Evolutionary conservation across 164 flowering plant species (phyloP).

Genomic region (Houttuynia cordata): DNA sequence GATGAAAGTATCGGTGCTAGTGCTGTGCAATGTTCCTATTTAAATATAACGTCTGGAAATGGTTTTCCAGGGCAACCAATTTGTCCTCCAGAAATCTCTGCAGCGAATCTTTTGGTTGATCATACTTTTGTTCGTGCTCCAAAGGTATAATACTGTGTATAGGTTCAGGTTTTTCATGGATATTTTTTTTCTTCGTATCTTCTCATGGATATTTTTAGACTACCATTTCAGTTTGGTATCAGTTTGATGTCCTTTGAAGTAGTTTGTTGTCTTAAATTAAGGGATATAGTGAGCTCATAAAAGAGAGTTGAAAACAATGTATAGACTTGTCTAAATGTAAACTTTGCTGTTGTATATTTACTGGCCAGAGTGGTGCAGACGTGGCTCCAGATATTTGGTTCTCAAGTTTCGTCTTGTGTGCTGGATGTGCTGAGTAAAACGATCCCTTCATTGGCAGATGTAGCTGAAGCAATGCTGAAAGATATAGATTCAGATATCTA

Average conservation of each 20-base stretch:
- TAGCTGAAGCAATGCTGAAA: constrained; percentile 63
- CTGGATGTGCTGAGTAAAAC: constrained; percentile 71
- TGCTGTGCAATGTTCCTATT: constrained; percentile 76
- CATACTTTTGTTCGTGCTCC: constrained; percentile 39
- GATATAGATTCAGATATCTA: constrained; percentile 61
- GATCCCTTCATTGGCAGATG: constrained; percentile 67
- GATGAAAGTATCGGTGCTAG: constrained; percentile 26
- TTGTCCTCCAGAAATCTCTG: constrained; percentile 68
- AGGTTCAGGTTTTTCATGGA: too few species aligned
- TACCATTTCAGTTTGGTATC: too few species aligned
- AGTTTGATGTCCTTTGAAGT: too few species aligned
- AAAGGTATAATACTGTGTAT: constrained; percentile 40
- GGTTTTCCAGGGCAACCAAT: constrained; percentile 43
- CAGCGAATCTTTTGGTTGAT: constrained; percentile 36
- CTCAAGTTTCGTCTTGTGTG: constrained; percentile 65
- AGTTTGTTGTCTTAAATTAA: too few species aligned
- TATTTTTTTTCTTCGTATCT: too few species aligned
- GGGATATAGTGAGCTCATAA: too few species aligned
- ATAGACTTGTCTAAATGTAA: background rate
- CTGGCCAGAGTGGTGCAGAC: constrained; percentile 78
- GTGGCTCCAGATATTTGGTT: constrained; percentile 62
- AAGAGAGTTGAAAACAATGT: too few species aligned
- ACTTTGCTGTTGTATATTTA: constrained; percentile 15
- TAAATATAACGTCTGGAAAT: constrained; percentile 26
- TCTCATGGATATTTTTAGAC: too few species aligned